Evolutionary conservation across 1,139 yeast species (phyloP).

Genomic region (Taiozyma onychis): DNA sequence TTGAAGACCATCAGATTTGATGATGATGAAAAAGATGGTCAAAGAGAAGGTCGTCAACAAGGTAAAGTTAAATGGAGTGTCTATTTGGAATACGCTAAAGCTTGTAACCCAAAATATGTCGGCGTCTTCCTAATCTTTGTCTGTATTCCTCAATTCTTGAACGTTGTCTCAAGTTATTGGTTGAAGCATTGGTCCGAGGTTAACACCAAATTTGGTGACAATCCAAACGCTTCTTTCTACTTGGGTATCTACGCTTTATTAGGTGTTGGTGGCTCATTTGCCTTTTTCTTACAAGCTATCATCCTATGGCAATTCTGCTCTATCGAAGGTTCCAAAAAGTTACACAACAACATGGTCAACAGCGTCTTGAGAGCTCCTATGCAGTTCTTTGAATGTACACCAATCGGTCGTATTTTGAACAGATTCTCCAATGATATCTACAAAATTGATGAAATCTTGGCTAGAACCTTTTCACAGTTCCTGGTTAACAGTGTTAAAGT

Average conservation of each 20-base stretch:
- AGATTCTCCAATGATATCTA: slow-evolving; percentile 92
- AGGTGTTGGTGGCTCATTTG: slow-evolving; percentile 63
- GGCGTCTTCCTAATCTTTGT: slow-evolving; percentile 46
- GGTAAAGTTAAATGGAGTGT: slow-evolving; percentile 94
- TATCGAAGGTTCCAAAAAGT: slow-evolving; percentile 70
- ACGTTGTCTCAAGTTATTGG: slow-evolving; percentile 77
- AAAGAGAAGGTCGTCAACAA: slow-evolving; percentile 77
- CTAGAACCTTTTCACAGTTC: slow-evolving; percentile 80
- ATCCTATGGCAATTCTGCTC: slow-evolving; percentile 82
- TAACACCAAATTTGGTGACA: slow-evolving; percentile 60
- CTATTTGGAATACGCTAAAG: slow-evolving; percentile 75
- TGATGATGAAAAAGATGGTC: slow-evolving; percentile 40
- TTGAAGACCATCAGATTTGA: slow-evolving; percentile 36
- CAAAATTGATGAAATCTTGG: slow-evolving; percentile 83
- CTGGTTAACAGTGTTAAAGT: slow-evolving; percentile 71
- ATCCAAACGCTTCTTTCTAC: slow-evolving; percentile 66
- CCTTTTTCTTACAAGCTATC: slow-evolving; percentile 60
- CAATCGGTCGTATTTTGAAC: slow-evolving; percentile 90
- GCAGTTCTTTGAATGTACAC: slow-evolving; percentile 97
- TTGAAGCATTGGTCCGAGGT: slow-evolving; percentile 96
- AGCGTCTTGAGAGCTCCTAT: slow-evolving; percentile 90
- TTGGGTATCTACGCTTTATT: slow-evolving; percentile 70
- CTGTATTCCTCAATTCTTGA: slow-evolving; percentile 51
- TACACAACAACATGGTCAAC: slow-evolving; percentile 76
- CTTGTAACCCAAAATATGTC: slow-evolving; percentile 78